These are phyloP conservation scores for Ophiostoma pallidulum DNA, from an alignment of 2,329 filamentous ascomycete genomes.

Conservation along the genomic window DNA sequence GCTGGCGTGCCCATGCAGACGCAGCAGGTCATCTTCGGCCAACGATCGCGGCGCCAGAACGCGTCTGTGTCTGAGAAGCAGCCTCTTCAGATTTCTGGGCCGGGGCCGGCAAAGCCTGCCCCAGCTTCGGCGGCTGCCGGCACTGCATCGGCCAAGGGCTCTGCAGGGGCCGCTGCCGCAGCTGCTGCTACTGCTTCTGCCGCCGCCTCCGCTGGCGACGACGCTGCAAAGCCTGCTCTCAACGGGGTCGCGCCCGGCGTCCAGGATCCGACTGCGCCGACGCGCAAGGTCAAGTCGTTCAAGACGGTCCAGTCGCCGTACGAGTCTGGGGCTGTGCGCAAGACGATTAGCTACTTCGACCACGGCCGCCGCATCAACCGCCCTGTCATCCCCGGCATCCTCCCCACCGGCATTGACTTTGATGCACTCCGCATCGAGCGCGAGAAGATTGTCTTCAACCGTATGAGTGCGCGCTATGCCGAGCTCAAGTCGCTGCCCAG, in stretches of 20 bases:
- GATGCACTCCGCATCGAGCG: conserved; percentile 79
- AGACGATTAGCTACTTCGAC: conserved; percentile 65
- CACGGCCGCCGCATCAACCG: conserved; percentile 69
- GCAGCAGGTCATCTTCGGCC: conserved; percentile 74
- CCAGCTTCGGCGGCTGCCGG: conserved; percentile 24
- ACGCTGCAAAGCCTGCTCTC: conserved; percentile 32
- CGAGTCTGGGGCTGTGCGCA: conserved; percentile 40
- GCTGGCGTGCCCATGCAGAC: conserved; percentile 67
- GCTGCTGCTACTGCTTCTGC: conserved; percentile 9
- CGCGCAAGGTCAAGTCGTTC: conserved; percentile 44
- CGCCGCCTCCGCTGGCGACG: conserved; percentile 29
- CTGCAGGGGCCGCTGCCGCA: neutral
- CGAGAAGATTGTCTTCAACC: conserved; percentile 81
- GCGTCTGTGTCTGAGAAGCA: conserved; percentile 40
- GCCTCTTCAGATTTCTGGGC: conserved; percentile 29
- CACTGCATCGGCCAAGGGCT: conserved; percentile 23
- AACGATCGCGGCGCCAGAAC: conserved; percentile 53
- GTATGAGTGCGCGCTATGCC: conserved; percentile 72
- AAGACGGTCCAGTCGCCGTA: conserved; percentile 71
- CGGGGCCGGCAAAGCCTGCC: conserved; percentile 16
- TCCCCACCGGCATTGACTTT: conserved; percentile 80
- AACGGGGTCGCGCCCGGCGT: conserved; percentile 17
- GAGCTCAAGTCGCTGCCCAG: conserved; percentile 78
- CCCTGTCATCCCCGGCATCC: conserved; percentile 73
- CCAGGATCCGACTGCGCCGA: conserved; percentile 25